Percentiles rank a stretch among this genome's conserved stretches.
Conservation (phyloP, 1,284 basidiomycete genomes). For the Tylopilus orsonianus region DNA sequence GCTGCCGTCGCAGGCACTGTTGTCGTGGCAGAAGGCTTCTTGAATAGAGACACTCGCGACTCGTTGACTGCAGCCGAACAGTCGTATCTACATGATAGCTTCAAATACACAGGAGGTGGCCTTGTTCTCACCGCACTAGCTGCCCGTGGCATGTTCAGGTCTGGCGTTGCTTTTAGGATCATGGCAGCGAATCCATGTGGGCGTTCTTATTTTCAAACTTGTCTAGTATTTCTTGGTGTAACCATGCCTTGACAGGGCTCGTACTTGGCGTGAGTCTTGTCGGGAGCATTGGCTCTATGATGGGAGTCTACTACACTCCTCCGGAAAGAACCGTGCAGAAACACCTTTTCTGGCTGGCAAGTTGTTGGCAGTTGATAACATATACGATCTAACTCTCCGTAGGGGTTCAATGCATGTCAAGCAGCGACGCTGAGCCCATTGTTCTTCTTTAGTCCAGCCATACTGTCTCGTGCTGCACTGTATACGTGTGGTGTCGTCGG, state of each 20-base stretch:
- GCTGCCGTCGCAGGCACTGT: slow-evolving; percentile 69
- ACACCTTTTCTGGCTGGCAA: slow-evolving; percentile 74
- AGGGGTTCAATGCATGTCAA: slow-evolving; percentile 86
- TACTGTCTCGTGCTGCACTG: slow-evolving; percentile 85
- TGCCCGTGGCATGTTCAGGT: slow-evolving; percentile 77
- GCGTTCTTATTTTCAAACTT: slow-evolving; percentile 21
- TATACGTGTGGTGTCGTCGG: slow-evolving; percentile 89
- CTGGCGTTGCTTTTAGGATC: slow-evolving; percentile 72
- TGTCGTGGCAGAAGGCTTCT: slow-evolving; percentile 58
- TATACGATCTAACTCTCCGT: slow-evolving; percentile 10
- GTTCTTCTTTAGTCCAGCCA: slow-evolving; percentile 84
- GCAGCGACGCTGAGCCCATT: slow-evolving; percentile 81
- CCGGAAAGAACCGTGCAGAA: slow-evolving; percentile 73
- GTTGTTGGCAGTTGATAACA: slow-evolving; percentile 26
- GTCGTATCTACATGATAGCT: slow-evolving; percentile 77
- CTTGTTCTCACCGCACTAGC: slow-evolving; percentile 74
- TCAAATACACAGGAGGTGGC: slow-evolving; percentile 85
- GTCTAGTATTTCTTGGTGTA: slow-evolving; percentile 4
- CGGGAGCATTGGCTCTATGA: slow-evolving; percentile 76
- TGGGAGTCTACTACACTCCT: slow-evolving; percentile 73
- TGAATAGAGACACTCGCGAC: slow-evolving; percentile 80
- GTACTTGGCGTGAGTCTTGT: slow-evolving; percentile 83
- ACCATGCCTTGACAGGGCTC: slow-evolving; percentile 50
- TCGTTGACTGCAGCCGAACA: slow-evolving; percentile 59
- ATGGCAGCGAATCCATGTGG: slow-evolving; percentile 87